Evolutionary conservation across 1,139 yeast genomes (phyloP).

Genomic region (Yamadazyma diospyri): DNA sequence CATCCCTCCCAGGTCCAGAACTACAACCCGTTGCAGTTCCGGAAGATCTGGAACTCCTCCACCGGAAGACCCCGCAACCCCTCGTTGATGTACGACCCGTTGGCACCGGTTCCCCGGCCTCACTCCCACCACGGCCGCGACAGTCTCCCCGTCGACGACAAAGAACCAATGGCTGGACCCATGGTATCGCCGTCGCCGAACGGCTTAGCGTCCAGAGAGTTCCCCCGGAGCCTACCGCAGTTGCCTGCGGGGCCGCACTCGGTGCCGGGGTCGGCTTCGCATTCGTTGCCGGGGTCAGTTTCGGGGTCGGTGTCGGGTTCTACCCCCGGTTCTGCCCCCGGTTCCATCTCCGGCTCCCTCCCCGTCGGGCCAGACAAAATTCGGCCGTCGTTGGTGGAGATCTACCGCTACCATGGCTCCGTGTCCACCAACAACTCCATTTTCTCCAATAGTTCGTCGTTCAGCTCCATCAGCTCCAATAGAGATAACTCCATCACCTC

Average conservation of each 20-base stretch:
- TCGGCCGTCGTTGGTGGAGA: slow-evolving; percentile 43
- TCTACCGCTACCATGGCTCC: slow-evolving; percentile 23
- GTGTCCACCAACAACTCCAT: slow-evolving; percentile 29
- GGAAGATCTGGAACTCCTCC: slow-evolving; percentile 33
- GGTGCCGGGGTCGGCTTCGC: not conserved
- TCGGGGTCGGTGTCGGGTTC: not conserved
- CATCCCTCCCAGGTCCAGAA: slow-evolving; percentile 15
- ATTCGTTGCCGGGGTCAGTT: not conserved
- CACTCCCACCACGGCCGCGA: not conserved
- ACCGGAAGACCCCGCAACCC: slow-evolving; percentile 29
- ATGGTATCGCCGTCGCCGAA: not conserved
- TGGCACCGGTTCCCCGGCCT: slow-evolving; percentile 23
- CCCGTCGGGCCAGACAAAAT: slow-evolving; percentile 28
- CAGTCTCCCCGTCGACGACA: not conserved
- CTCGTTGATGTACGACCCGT: slow-evolving; percentile 35
- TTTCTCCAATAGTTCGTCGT: slow-evolving; percentile 32
- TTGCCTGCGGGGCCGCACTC: no score
- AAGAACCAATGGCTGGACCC: slow-evolving; percentile 5
- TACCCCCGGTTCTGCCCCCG: not conserved
- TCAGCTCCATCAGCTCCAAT: slow-evolving; percentile 31
- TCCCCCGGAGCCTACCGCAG: not conserved
- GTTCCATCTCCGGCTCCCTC: not conserved
- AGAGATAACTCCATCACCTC: slow-evolving; percentile 15
- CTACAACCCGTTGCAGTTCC: slow-evolving; percentile 33
- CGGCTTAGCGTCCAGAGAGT: slow-evolving; percentile 2